Conservation (phyloP, 345 rosid genomes). For the Syzygium jambos region DNA sequence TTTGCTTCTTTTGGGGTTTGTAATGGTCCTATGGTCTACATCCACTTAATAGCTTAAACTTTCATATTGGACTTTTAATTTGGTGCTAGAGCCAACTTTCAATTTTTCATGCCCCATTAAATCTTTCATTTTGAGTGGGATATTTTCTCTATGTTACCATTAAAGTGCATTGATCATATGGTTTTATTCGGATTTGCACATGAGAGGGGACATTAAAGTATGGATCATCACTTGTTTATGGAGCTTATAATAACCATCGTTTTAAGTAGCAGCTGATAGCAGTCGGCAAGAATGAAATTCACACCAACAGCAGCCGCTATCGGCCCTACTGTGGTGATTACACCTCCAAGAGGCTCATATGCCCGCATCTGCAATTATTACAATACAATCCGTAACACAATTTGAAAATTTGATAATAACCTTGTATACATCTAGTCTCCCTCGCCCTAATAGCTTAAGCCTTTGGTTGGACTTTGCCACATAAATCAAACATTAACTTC, state of each 20-base stretch:
- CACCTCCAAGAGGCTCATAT: neutral
- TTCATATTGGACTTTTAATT: neutral
- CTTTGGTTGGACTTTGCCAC: too few species aligned
- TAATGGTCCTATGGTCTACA: neutral
- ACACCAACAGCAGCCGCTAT: rapidly evolving
- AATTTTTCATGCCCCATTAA: neutral
- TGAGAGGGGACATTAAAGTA: rapidly evolving
- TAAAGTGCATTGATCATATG: neutral
- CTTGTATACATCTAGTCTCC: too few species aligned
- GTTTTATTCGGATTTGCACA: neutral
- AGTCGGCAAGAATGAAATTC: neutral
- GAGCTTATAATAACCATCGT: rapidly evolving
- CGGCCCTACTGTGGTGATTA: neutral
- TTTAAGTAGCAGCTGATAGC: neutral
- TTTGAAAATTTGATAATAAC: too few species aligned
- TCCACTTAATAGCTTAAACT: neutral
- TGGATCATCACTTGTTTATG: neutral
- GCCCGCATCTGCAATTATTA: too few species aligned
- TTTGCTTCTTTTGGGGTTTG: neutral
- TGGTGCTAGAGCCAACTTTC: neutral
- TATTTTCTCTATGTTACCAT: neutral
- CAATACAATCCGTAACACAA: too few species aligned
- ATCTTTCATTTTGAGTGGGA: neutral
- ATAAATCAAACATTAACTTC: too few species aligned
- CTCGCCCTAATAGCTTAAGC: too few species aligned